Base-by-base conservation (phyloP, 805 yeast species). In the Yamadazyma endophytica region DNA sequence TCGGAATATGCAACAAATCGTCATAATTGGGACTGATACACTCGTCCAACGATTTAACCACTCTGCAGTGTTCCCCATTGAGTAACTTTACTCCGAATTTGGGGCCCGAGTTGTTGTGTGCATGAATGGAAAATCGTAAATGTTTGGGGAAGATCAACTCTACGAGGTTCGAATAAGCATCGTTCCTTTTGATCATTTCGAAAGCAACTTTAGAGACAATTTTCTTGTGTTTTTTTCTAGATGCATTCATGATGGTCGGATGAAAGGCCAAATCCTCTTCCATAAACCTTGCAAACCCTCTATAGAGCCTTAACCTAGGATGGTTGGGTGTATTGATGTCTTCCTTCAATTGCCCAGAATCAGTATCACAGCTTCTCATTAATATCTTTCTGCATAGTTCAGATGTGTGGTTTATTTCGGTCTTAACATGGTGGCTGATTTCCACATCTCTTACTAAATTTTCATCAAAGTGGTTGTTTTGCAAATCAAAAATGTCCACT, bases 151-250 rank as follows among this genome's bases (percentile, higher is more conserved):
- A 75, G 21, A 75, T 48, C 35, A 76, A 51, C 38, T 76, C 82
- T 21, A 77, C 79, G 43, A 76, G 56, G 47, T 77, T 77, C 6
- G 82, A 76, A 47, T 77, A 76, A 1, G 82, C 82, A 44, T 77
- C 82, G 46, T 77, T 77, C 42, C 82, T 35, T 47, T 68, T 74
- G 37, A 77, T 77, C 82, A 77, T 77, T 46, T 76, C 80, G 49
- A 75, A 76, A 1, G 82, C 79, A 26, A 76, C 72, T 36, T 63
- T 64, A 2, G 79, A 61, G 13, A 72, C 68, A 15, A 61, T 50
- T 49, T 72, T 74, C 43, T 75, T 75, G 50, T 64, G 70, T 29
- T 59, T 58, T 50, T 72, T 73, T 31, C 61, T 67, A 0, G 79
- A 72, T 28, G 58, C 35, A 6, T 42, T 40, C 16, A 54, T 38